Percentiles rank a stretch among this genome's conserved stretches.
phyloP scores from a whole-genome alignment of 148 eudicot species.

The Talinum fruticosum region DNA sequence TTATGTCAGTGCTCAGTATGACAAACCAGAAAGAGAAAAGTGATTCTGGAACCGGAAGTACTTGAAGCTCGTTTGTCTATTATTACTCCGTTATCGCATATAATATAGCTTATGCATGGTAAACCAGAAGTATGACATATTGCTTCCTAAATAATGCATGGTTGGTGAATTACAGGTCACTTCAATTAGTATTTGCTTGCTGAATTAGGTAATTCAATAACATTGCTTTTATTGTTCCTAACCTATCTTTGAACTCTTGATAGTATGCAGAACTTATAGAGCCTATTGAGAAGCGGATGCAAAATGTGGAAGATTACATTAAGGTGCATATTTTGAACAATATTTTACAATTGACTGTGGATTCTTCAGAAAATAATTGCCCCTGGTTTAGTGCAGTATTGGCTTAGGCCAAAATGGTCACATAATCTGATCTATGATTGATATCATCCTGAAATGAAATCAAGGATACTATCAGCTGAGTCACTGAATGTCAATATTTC shows the following conservation, averaged over 20 bases:
- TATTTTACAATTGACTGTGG: neutral
- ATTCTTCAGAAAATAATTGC: neutral
- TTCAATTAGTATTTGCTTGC: no score
- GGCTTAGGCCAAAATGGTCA: neutral
- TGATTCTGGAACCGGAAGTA: no score
- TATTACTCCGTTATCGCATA: no score
- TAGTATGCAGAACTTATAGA: slow-evolving; percentile 82
- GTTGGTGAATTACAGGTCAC: no score
- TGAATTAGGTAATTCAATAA: no score
- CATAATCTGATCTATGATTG: neutral
- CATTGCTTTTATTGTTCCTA: neutral
- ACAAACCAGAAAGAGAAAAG: no score
- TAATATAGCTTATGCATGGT: no score
- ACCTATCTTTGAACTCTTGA: slow-evolving; percentile 19
- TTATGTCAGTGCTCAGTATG: neutral
- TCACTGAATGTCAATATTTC: neutral
- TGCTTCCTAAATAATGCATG: no score
- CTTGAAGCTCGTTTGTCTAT: no score
- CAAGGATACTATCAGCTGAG: neutral
- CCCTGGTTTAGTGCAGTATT: neutral
- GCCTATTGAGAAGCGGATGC: slow-evolving; percentile 71
- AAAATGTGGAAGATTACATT: slow-evolving; percentile 61
- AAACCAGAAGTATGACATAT: no score
- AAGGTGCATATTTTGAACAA: slow-evolving; percentile 45
- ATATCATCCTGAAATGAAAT: neutral